Percentiles rank a stretch among this genome's conserved stretches.
Evolutionary conservation across 306 rosid species (phyloP).

Genomic region (Trichosanthes truncata): DNA sequence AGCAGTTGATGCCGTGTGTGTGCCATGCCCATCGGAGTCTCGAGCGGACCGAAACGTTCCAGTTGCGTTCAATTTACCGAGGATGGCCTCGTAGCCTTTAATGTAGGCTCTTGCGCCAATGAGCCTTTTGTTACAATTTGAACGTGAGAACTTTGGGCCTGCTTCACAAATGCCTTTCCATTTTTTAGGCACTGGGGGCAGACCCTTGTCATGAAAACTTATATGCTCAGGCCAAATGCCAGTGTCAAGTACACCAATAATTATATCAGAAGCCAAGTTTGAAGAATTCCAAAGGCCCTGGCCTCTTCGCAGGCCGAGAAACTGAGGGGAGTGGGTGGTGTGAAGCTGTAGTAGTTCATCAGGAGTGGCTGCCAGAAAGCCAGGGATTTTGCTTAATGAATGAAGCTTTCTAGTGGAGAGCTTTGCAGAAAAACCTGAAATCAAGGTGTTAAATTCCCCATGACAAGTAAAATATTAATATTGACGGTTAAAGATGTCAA

Average conservation of each 20-base stretch:
- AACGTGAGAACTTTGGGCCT: conserved; percentile 42
- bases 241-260: conserved; percentile 53
- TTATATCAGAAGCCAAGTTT: conserved; percentile 46
- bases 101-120: conserved; percentile 50
- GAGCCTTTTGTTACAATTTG: conserved; percentile 53
- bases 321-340: conserved; percentile 47
- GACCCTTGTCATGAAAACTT: conserved; percentile 44
- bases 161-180: conserved; percentile 64
- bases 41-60: conserved; percentile 44
- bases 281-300: conserved; percentile 46
- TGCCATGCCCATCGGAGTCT: conserved; percentile 62
- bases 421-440: conserved; percentile 46
- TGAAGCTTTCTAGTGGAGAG: conserved; percentile 38
- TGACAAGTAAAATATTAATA: no score
- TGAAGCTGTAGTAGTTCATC: conserved; percentile 54
- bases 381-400: conserved; percentile 28
- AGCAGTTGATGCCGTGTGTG: conserved; percentile 71
- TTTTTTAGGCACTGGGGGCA: conserved; percentile 32
- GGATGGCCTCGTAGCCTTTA: conserved; percentile 53
- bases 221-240: conserved; percentile 77
- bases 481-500: no score
- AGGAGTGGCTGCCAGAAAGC: conserved; percentile 47
- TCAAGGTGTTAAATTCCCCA: no score
- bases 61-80: conserved; percentile 42
- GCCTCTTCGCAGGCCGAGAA: conserved; percentile 42